phyloP scores from a whole-genome alignment of 2,329 filamentous ascomycete genomes.

The Nemania serpens region DNA sequence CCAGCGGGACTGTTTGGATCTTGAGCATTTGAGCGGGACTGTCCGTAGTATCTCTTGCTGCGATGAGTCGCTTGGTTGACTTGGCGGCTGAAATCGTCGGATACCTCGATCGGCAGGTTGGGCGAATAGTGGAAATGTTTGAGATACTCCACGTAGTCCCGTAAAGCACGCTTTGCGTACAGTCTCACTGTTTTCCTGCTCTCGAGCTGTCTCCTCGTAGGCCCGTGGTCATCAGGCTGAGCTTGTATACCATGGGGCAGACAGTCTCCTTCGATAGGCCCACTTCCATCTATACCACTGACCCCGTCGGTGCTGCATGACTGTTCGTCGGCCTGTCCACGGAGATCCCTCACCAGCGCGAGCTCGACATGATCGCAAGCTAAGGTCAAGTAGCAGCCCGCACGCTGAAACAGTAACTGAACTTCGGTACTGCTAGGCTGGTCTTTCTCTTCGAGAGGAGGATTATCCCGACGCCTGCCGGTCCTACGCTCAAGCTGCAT shows the following conservation, averaged over 20 bases:
- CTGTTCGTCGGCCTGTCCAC: conserved; percentile 26
- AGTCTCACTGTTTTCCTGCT: conserved; percentile 71
- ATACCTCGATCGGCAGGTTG: conserved; percentile 63
- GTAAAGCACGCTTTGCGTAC: conserved; percentile 75
- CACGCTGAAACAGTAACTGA: conserved; percentile 78
- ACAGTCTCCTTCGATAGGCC: conserved; percentile 8
- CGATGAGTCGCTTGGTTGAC: conserved; percentile 57
- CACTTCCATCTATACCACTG: conserved; percentile 31
- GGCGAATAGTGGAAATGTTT: conserved; percentile 80
- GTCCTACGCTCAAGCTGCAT: conserved; percentile 53
- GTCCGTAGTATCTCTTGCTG: conserved; percentile 37
- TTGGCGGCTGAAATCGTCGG: conserved; percentile 60
- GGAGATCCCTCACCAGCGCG: conserved; percentile 49
- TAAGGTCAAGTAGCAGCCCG: conserved; percentile 71
- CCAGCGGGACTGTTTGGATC: conserved; percentile 43
- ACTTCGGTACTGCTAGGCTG: conserved; percentile 76
- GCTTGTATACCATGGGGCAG: conserved; percentile 17
- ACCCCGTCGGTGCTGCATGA: conserved; percentile 28
- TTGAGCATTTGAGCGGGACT: conserved; percentile 50
- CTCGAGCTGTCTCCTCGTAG: conserved; percentile 49
- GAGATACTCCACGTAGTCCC: conserved; percentile 75
- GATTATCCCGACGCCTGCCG: conserved; percentile 39
- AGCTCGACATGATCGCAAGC: conserved; percentile 68
- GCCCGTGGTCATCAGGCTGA: conserved; percentile 25
- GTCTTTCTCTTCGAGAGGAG: conserved; percentile 45